Evolutionary conservation across 2,329 filamentous ascomycete genomes (phyloP), one percentile per base, ranked within the genome.

Genomic region (Tolypocladium ovalisporum): DNA sequence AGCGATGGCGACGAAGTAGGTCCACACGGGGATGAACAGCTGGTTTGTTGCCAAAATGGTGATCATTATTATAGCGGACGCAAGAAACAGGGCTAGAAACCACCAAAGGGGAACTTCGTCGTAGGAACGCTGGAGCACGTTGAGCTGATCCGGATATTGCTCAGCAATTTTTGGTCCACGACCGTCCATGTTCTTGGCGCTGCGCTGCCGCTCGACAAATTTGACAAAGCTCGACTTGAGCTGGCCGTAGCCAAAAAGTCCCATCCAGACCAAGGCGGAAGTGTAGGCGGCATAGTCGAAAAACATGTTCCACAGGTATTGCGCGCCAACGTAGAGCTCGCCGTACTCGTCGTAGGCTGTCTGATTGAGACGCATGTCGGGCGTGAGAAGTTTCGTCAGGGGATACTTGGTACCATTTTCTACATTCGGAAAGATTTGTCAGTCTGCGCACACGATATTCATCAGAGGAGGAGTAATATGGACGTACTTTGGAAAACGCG

Each of bases 281-380:
- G 79, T 75, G 57, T 83, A 79, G 10, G 80, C 78, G 7, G 82
- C 80, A 57, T 84, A 85, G 64, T 81, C 80, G 65, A 83, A 84
- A 68, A 84, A 84, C 60, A 81, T 80, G 4, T 64, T 62, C 82
- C 82, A 85, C 3, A 83, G 72, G 47, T 78, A 75, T 59, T 85
- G 83, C 0, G 80, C 70, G 1, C 82, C 79, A 56, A 83, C 77
- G 60, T 82, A 83, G n/a, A 81, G 71, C 2, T 78, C 78, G 0
- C 82, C 82, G 37, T 79, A 71, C 58, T 77, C 67, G 10, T 70
- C 70, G 58, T 77, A 78, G 1, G 71, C 73, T 1, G 76, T 77
- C 60, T 76, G 68, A 59, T 84, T 83, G 59, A 83, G 73, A 4
- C 59, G 65, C 10, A 65, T 60, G 34, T 72, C 60, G 1, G 69